Evolutionary conservation across 2,329 filamentous ascomycete genomes (phyloP).

Genomic region (Thelonectria rubi): DNA sequence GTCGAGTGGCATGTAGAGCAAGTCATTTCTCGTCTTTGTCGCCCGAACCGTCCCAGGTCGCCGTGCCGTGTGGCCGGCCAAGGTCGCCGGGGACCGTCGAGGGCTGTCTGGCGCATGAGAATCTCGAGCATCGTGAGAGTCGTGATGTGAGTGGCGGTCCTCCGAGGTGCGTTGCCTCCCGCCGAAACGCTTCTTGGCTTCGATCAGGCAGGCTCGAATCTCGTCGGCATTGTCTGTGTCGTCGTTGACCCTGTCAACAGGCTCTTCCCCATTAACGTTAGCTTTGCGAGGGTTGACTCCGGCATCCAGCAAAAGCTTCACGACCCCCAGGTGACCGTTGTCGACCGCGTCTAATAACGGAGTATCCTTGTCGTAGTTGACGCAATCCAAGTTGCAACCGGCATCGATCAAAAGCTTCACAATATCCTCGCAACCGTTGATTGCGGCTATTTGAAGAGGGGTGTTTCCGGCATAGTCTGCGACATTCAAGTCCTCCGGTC

Average conservation of each 20-base stretch:
- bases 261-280: conserved; percentile 92
- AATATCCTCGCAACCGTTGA: conserved; percentile 87
- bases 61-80: conserved; percentile 52
- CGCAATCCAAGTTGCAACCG: conserved; percentile 83
- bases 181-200: conserved; percentile 64
- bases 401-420: conserved; percentile 87
- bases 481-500: conserved; percentile 87
- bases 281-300: conserved; percentile 92
- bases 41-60: conserved; percentile 65
- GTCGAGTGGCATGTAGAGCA: conserved; percentile 70
- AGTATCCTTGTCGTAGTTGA: conserved; percentile 86
- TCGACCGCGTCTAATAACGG: conserved; percentile 96
- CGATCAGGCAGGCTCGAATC: conserved; percentile 75
- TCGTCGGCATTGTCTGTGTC: conserved; percentile 81
- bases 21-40: conserved; percentile 71
- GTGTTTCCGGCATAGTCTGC: conserved; percentile 97
- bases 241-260: conserved; percentile 81
- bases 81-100: conserved; percentile 62
- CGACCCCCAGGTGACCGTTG: conserved; percentile 90
- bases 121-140: conserved; percentile 58
- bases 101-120: conserved; percentile 68
- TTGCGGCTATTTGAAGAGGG: conserved; percentile 89
- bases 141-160: conserved; percentile 61
- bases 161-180: conserved; percentile 66
- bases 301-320: conserved; percentile 82